A percentile compares a stretch with the other conserved stretches of the same genome.
Conservation (phyloP, 805 yeast species). For the Wickerhamomyces bisporus region DNA sequence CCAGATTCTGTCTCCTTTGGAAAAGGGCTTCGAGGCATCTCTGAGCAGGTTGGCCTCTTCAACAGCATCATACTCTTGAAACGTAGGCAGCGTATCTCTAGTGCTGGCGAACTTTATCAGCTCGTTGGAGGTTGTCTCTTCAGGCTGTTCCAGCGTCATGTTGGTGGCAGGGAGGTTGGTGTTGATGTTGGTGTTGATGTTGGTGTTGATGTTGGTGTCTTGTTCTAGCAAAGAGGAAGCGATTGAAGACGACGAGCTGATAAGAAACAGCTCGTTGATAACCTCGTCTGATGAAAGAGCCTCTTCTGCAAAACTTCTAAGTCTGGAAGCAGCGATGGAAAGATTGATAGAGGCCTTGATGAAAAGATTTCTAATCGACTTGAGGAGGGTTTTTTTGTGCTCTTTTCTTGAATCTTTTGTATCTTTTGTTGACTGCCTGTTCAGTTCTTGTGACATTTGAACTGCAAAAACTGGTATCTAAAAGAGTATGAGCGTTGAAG, state of each 20-base stretch:
- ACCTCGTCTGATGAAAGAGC: slow-evolving; percentile 44
- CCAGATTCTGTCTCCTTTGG: slow-evolving; percentile 63
- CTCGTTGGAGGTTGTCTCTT: neutral
- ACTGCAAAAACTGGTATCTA: too few relatives aligned
- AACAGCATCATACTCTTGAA: slow-evolving; percentile 27
- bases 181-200: slow-evolving; percentile 6
- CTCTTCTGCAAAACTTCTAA: slow-evolving; percentile 44
- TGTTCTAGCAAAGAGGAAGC: slow-evolving; percentile 24
- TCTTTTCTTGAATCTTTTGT: neutral
- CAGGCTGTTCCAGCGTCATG: neutral
- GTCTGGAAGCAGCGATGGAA: slow-evolving; percentile 28
- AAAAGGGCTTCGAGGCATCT: slow-evolving; percentile 31
- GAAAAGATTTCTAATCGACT: slow-evolving; percentile 28
- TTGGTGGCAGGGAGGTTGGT: slow-evolving; percentile 6
- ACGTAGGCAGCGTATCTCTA: slow-evolving; percentile 14
- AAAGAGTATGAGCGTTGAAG: too few relatives aligned
- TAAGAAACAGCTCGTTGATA: slow-evolving; percentile 44
- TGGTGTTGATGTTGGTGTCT: slow-evolving; percentile 12
- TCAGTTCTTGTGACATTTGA: slow-evolving; percentile 1
- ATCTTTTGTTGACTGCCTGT: neutral
- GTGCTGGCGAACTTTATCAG: slow-evolving; percentile 5
- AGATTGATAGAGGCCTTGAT: slow-evolving; percentile 35
- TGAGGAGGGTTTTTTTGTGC: slow-evolving; percentile 6
- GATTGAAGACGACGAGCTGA: slow-evolving; percentile 30
- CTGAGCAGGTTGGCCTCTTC: slow-evolving; percentile 20